Conservation (phyloP, 257 asterid genomes). For the Rhazya stricta region DNA sequence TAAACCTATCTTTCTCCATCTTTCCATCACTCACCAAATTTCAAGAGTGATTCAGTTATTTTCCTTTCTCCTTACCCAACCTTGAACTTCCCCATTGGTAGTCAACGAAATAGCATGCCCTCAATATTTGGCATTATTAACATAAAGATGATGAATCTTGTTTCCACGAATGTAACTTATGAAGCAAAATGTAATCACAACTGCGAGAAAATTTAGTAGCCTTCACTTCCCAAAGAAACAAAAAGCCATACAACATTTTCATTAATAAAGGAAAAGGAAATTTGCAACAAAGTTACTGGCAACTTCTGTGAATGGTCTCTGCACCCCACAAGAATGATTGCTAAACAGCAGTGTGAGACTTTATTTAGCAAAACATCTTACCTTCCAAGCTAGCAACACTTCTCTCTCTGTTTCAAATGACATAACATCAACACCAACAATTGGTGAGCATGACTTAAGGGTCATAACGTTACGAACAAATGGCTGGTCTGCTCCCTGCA, state of each 20-base stretch:
- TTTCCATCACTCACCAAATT: background rate
- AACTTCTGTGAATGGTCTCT: background rate
- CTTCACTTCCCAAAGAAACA: background rate
- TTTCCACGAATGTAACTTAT: background rate
- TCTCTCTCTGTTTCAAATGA: slow-evolving; percentile 90
- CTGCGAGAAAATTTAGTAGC: background rate
- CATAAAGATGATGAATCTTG: background rate
- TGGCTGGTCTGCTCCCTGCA: slow-evolving; percentile 92
- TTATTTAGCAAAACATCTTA: slow-evolving; percentile 26
- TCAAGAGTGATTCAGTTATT: background rate
- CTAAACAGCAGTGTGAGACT: background rate
- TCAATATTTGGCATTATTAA: background rate
- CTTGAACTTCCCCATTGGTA: background rate
- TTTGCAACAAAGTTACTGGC: background rate
- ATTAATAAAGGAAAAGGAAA: background rate
- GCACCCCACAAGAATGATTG: background rate
- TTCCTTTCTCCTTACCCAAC: background rate
- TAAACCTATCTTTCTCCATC: background rate
- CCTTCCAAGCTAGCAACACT: slow-evolving; percentile 97
- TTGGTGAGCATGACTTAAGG: slow-evolving; percentile 88
- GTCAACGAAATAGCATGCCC: background rate
- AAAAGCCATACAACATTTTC: background rate
- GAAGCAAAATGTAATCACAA: background rate
- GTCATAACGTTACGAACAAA: slow-evolving; percentile 96
- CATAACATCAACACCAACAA: slow-evolving; percentile 98